phyloP scores from a whole-genome alignment of 2,329 filamentous ascomycete genomes.

The Septoria petroselini region DNA sequence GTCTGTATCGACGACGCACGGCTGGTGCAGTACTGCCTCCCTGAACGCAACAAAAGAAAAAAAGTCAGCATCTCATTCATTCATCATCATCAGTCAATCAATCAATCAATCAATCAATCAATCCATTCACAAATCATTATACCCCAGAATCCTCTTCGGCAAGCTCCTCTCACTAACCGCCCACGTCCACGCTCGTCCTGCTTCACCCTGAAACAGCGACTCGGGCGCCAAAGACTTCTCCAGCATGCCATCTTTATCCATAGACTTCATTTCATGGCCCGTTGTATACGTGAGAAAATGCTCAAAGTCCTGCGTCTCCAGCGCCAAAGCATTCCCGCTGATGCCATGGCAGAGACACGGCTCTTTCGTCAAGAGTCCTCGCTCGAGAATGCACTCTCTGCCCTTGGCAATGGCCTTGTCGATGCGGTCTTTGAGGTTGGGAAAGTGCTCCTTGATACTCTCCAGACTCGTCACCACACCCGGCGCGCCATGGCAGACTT shows the following conservation, averaged over 20 bases:
- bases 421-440: constrained; percentile 53
- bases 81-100: too few species aligned
- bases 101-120: too few species aligned
- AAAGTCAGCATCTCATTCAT: too few species aligned
- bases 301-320: constrained; percentile 50
- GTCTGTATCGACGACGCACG: too few species aligned
- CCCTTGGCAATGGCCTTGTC: constrained; percentile 53
- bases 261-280: constrained; percentile 54
- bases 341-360: constrained; percentile 65
- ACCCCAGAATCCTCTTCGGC: constrained; percentile 49
- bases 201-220: constrained; percentile 48
- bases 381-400: constrained; percentile 54
- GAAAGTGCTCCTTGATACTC: constrained; percentile 56
- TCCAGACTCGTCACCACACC: constrained; percentile 60
- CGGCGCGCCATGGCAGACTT: constrained; percentile 66
- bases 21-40: too few species aligned
- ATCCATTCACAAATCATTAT: constrained; percentile 52
- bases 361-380: constrained; percentile 61
- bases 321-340: constrained; percentile 60
- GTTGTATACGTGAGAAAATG: constrained; percentile 60
- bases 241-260: constrained; percentile 52
- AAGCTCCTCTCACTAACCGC: constrained; percentile 45
- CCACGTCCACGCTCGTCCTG: constrained; percentile 46
- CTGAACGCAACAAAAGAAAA: too few species aligned
- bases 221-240: constrained; percentile 52